These are phyloP conservation scores for Linnemannia schmuckeri DNA, from an alignment of 192 early-diverging fungal genomes.

Conservation along the genomic window DNA sequence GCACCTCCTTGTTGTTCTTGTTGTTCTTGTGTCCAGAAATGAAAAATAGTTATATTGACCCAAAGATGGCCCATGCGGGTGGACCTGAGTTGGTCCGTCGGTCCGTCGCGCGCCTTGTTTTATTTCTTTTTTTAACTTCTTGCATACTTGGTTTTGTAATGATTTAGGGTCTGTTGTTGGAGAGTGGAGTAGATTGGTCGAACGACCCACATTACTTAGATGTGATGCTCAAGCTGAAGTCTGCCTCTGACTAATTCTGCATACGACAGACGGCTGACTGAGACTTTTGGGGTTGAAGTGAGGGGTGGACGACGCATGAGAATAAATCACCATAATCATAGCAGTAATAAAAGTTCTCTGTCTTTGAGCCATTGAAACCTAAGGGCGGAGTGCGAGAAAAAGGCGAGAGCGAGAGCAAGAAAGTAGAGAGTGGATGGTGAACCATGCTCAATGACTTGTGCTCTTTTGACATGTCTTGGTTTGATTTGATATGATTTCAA, in stretches of 20 bases:
- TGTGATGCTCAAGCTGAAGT: constrained; percentile 46
- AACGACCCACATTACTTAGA: constrained; percentile 54
- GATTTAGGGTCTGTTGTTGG: constrained; percentile 58
- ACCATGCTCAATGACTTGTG: background rate
- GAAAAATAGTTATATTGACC: background rate
- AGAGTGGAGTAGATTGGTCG: constrained; percentile 61
- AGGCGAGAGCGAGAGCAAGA: background rate
- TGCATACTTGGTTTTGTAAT: background rate
- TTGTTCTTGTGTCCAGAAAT: background rate
- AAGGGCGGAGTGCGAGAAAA: background rate
- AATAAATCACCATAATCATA: background rate
- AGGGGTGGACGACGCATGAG: background rate
- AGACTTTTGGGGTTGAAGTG: background rate
- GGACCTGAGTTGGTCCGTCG: background rate
- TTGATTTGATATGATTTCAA: background rate
- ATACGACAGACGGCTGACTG: background rate
- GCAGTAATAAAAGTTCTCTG: background rate
- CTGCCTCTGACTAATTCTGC: background rate
- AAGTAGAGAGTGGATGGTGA: background rate
- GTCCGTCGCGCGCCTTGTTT: background rate
- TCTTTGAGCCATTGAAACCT: background rate
- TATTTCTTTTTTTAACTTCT: background rate
- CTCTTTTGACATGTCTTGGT: background rate
- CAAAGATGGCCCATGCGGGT: background rate
- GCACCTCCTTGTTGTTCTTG: background rate